Evolutionary conservation across 148 eudicot genomes (phyloP), one percentile per base, ranked within the genome.

Genomic region (Drosera capensis): DNA sequence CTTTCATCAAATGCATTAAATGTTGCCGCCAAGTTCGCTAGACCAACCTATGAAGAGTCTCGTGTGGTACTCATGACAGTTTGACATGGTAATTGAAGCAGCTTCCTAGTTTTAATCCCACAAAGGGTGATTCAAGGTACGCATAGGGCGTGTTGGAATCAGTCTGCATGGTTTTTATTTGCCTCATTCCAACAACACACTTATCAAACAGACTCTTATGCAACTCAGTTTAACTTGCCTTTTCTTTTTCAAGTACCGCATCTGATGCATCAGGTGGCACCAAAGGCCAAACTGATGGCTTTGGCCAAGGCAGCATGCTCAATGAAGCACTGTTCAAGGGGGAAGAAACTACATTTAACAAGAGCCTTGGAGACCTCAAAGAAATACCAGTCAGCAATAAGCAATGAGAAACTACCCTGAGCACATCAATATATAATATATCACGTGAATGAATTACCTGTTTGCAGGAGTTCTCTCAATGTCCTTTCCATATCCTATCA

Each of bases 231-330:
- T 25, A 25, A 51, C 66, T 64, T 59, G 68, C 97, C 84, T 88
- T 88, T 63, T 88, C 97, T 70, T 88, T 88, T 46, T 50, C 70
- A 60, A 88, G 71, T 46, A 77, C 84, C 65, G 77, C 77, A 52
- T 84, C 59, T 40, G 94, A 80, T 66, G 92, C 81, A 73, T 78
- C 84, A 38, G 84, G 59, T 41, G 97, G 97, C 69, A 83, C 73
- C 41, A 58, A 63, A 60, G 97, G 97, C 97, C 97, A 88, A 56
- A 72, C 70, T 46, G 78, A 79, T 55, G 94, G 94, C 68, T 80
- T 88, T 42, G 97, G 94, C 97, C 97, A 88, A 14, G 97, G 94
- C 26, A 83, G 71, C 83, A 84, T 77, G 71, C 97, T 88, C 49
- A 88, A 82, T 35, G 79, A 66, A 56, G 92, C 94, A 62, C 97